Conservation (phyloP, 192 early-diverging fungal species). For the Piromyces finnis region DNA sequence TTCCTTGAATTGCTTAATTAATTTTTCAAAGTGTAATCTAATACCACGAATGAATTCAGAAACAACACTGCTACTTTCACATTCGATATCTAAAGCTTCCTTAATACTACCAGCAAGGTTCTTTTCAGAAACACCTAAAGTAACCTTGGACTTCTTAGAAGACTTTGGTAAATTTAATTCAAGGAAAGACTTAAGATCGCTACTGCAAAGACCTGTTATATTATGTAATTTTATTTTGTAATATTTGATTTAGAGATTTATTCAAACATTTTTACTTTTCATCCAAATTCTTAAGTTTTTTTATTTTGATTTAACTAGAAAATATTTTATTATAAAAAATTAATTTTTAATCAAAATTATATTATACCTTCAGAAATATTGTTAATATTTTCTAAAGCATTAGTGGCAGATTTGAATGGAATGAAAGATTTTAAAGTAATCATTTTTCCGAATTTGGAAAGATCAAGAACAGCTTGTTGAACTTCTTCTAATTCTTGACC, state of each 20-base stretch:
- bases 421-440: conserved; percentile 86
- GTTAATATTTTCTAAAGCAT: conserved; percentile 96
- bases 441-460: conserved; percentile 76
- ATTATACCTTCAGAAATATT: conserved; percentile 86
- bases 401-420: conserved; percentile 89
- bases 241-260: too few relatives aligned
- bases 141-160: conserved; percentile 50
- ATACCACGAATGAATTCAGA: conserved; percentile 87
- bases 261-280: too few relatives aligned
- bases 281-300: too few relatives aligned
- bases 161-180: conserved; percentile 80
- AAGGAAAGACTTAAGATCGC: conserved; percentile 77
- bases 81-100: conserved; percentile 1
- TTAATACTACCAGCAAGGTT: conserved; percentile 54
- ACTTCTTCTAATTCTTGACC: conserved; percentile 82
- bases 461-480: conserved; percentile 60
- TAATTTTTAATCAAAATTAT: neutral
- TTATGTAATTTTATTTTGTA: too few relatives aligned
- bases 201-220: conserved; percentile 69
- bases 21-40: conserved; percentile 71
- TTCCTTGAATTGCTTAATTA: conserved; percentile 75
- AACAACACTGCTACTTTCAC: conserved; percentile 46
- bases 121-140: conserved; percentile 75
- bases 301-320: too few relatives aligned
- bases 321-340: too few relatives aligned